These are phyloP conservation scores for Plenodomus lindquistii DNA, from an alignment of 2,329 filamentous ascomycete genomes.

Conservation along the genomic window DNA sequence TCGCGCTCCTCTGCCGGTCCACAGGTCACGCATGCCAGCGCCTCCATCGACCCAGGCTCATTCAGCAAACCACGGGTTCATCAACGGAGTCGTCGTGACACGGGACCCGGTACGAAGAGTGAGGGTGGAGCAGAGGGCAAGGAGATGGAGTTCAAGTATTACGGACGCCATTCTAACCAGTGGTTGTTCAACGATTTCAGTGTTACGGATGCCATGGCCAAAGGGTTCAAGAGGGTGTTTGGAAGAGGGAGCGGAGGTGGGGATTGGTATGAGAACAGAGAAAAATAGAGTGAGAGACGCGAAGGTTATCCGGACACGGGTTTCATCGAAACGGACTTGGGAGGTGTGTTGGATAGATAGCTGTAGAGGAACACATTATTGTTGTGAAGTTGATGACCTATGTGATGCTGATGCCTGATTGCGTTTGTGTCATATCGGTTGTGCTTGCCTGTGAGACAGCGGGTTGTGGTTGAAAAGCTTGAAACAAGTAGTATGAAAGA, in stretches of 20 bases:
- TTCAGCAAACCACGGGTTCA: conserved; percentile 35
- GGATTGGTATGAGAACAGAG: conserved; percentile 20
- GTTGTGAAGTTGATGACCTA: too few species aligned
- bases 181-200: conserved; percentile 47
- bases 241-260: conserved; percentile 15
- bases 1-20: conserved; percentile 17
- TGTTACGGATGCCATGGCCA: conserved; percentile 36
- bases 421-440: too few species aligned
- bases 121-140: conserved; percentile 11
- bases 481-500: too few species aligned
- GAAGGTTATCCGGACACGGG: neutral
- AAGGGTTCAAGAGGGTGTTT: conserved; percentile 36
- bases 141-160: conserved; percentile 35
- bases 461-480: too few species aligned
- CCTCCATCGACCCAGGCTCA: conserved; percentile 25
- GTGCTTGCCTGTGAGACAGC: too few species aligned
- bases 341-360: too few species aligned
- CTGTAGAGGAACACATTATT: too few species aligned
- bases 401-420: too few species aligned
- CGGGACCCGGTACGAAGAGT: conserved; percentile 16
- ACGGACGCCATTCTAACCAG: conserved; percentile 42
- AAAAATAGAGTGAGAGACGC: neutral
- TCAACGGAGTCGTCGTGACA: conserved; percentile 20
- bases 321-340: neutral
- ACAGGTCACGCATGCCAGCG: conserved; percentile 18